Evolutionary conservation across 1,139 yeast genomes (phyloP).

Genomic region (Suhomyces bokatorum): DNA sequence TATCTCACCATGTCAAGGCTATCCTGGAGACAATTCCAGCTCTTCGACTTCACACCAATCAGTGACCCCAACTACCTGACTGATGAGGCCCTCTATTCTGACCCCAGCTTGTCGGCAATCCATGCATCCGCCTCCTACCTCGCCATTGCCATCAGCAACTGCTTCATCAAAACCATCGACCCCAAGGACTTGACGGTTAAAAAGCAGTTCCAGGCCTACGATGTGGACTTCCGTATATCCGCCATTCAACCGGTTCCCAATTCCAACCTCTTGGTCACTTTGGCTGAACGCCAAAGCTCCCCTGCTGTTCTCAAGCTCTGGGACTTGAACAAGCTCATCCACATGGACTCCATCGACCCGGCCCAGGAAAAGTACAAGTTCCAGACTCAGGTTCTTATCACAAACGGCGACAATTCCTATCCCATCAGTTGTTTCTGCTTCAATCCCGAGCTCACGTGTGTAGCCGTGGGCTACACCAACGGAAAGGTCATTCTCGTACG

Average conservation of each 20-base stretch:
- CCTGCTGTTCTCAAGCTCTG: conserved; percentile 72
- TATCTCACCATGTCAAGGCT: conserved; percentile 7
- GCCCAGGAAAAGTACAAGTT: conserved; percentile 34
- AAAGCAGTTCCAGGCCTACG: conserved; percentile 62
- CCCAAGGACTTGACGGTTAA: conserved; percentile 47
- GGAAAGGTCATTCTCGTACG: conserved; percentile 81
- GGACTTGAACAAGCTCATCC: conserved; percentile 57
- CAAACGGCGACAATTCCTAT: conserved; percentile 61
- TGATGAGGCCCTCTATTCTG: conserved; percentile 71
- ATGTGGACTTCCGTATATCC: conserved; percentile 61
- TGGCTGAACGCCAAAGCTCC: conserved; percentile 72
- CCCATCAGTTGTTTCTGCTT: conserved; percentile 71
- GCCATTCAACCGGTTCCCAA: conserved; percentile 50
- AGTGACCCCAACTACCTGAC: conserved; percentile 77
- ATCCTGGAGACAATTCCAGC: conserved; percentile 87
- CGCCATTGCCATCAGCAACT: conserved; percentile 58
- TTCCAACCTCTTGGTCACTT: conserved; percentile 57
- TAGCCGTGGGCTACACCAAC: conserved; percentile 84
- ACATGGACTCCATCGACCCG: conserved; percentile 36
- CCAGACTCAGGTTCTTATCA: conserved; percentile 35
- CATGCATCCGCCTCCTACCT: conserved; percentile 55
- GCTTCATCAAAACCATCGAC: conserved; percentile 57
- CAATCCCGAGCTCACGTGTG: conserved; percentile 57
- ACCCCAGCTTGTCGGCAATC: conserved; percentile 65
- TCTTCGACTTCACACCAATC: conserved; percentile 82